Evolutionary conservation across 2,329 filamentous ascomycete species (phyloP), one percentile per base, ranked within the genome.

Genomic region (Capronia americana): DNA sequence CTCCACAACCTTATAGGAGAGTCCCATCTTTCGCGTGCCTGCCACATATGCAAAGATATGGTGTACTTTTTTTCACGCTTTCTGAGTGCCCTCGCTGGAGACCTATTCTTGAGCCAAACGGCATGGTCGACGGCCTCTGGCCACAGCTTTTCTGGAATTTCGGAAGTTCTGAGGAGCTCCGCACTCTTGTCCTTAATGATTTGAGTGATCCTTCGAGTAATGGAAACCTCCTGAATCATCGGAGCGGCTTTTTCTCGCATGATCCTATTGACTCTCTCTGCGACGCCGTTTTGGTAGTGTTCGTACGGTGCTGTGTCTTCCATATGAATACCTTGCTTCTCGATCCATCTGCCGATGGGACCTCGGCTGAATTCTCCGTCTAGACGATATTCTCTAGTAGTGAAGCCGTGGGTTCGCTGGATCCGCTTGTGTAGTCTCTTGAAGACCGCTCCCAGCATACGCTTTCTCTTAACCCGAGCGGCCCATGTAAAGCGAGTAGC

Each of bases 251-350:
- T 62, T 28, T 66, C 64, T 14, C 64, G 58, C 5, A 63, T 26
- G 10, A 34, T 66, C 14, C 64, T 26, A 50, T 66, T 62, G 4
- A 14, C 26, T 53, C 64, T 2, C 30, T 66, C 64, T 2, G 64
- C 64, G 1, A 63, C 58, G 30, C 64, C 58, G 38, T 66, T 66
- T 50, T 66, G 41, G 28, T 66, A 66, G 53, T 66, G 57, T 11
- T 4, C 58, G 32, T 63, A 66, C 7, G 57, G 50, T 24, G 12
- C 14, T 2, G 41, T 66, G 28, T 32, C 26, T 41, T 66, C 58
- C n/a, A n/a, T 12, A 2, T 17, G 23, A 51, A 66, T 57, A 30
- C 14, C n/a, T 8, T 63, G 51, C 17, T 32, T 11, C 4, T 28
- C 26, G 3, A 20, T 4, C 64, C 64, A 66, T 14, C 14, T 30